These are phyloP conservation scores for Beauveria varroae DNA, from an alignment of 2,329 filamentous ascomycete genomes.

Conservation along the genomic window DNA sequence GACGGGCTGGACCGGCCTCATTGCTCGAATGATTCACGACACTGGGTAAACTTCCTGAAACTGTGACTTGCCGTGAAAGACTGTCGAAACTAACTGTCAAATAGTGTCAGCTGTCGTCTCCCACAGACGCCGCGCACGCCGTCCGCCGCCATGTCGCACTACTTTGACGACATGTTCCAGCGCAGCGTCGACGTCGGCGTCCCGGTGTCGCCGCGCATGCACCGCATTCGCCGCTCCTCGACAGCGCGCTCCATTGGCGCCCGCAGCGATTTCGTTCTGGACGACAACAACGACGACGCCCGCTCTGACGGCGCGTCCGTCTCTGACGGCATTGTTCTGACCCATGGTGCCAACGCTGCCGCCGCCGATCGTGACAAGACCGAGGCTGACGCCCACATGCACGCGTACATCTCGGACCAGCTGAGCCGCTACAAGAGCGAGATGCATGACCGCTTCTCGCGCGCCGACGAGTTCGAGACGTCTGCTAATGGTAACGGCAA, in stretches of 20 bases:
- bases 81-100: constrained; percentile 30
- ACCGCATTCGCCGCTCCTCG: constrained; percentile 66
- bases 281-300: constrained; percentile 21
- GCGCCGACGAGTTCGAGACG: constrained; percentile 42
- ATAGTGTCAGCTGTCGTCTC: constrained; percentile 76
- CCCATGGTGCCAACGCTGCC: constrained; percentile 31
- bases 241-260: constrained; percentile 77
- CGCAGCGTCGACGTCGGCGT: constrained; percentile 30
- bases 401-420: constrained; percentile 75
- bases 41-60: constrained; percentile 62
- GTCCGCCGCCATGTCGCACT: constrained; percentile 74
- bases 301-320: constrained; percentile 26
- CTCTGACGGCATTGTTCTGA: constrained; percentile 25
- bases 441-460: constrained; percentile 18
- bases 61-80: background rate
- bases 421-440: constrained; percentile 56
- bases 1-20: constrained; percentile 91
- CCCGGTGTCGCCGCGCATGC: constrained; percentile 33
- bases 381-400: constrained; percentile 63
- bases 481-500: constrained; percentile 19
- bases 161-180: constrained; percentile 84
- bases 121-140: constrained; percentile 91
- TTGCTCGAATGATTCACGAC: constrained; percentile 96
- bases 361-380: constrained; percentile 38
- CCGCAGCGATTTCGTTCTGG: constrained; percentile 62